Percentiles rank a stretch among this genome's conserved stretches.
Evolutionary conservation across 106 monocot species (phyloP).

Genomic region (Gastrodia elata): DNA sequence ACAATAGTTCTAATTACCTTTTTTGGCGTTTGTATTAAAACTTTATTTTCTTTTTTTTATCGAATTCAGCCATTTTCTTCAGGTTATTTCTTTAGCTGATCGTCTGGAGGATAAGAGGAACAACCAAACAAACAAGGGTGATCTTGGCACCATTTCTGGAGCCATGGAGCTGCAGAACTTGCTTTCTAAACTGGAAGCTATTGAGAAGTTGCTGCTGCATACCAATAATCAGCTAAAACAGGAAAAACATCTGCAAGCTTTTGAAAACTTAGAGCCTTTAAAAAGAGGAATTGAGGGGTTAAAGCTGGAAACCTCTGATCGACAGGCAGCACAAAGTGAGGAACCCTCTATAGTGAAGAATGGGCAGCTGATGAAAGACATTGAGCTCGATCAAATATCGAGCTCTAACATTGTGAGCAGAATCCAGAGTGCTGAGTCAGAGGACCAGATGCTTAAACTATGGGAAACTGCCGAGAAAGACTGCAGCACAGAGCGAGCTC

Average conservation of each 20-base stretch:
- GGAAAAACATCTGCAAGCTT: constrained; percentile 20
- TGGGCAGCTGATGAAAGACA: constrained; percentile 56
- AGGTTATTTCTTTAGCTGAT: background rate
- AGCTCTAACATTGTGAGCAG: constrained; percentile 3
- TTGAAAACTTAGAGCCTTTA: constrained; percentile 21
- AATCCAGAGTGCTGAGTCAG: constrained; percentile 12
- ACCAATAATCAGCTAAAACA: constrained; percentile 24
- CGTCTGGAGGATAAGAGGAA: background rate
- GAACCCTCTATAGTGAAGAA: constrained; percentile 22
- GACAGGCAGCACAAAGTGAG: background rate
- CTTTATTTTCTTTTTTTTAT: too few species aligned
- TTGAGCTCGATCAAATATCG: constrained; percentile 67
- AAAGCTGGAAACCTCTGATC: constrained; percentile 3
- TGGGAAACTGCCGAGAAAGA: constrained; percentile 45
- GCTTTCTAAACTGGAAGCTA: constrained; percentile 35
- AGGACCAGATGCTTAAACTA: constrained; percentile 52
- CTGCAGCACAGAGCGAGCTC: constrained; percentile 24
- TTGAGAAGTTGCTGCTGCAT: constrained; percentile 36
- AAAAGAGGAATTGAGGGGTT: constrained; percentile 27
- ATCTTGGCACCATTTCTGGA: background rate
- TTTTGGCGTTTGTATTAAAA: background rate
- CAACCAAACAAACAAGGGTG: background rate
- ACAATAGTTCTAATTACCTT: background rate
- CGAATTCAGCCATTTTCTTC: constrained; percentile 1
- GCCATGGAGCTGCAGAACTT: constrained; percentile 41